These are phyloP conservation scores for Phytophthora colocasiae DNA, from an alignment of 352 stramenopile genomes.

Conservation along the genomic window DNA sequence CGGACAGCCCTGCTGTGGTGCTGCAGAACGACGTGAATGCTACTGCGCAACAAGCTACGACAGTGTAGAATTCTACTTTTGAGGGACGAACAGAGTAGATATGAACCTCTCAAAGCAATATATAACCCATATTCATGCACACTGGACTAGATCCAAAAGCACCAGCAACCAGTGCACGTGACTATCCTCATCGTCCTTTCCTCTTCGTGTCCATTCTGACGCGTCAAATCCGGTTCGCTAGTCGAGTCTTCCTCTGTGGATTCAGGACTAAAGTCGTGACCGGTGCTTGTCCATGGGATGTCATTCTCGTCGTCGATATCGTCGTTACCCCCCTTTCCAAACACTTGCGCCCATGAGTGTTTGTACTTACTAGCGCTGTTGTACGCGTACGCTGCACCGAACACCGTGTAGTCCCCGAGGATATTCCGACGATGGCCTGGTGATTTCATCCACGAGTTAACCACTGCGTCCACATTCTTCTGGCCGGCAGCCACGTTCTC, in stretches of 20 bases:
- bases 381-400: slow-evolving; percentile 40
- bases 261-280: slow-evolving; percentile 25
- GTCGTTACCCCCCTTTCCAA: slow-evolving; percentile 33
- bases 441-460: slow-evolving; percentile 64
- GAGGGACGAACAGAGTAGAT: neutral
- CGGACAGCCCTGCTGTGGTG: slow-evolving; percentile 4
- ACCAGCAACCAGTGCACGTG: slow-evolving; percentile 32
- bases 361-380: slow-evolving; percentile 42
- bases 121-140: neutral
- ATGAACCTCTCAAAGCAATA: neutral
- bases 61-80: neutral
- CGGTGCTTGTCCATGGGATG: slow-evolving; percentile 25
- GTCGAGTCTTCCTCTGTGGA: slow-evolving; percentile 19
- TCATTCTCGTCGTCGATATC: slow-evolving; percentile 28
- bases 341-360: slow-evolving; percentile 59
- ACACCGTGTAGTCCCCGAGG: slow-evolving; percentile 40
- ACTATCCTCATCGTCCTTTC: slow-evolving; percentile 15
- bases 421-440: slow-evolving; percentile 51
- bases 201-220: slow-evolving; percentile 1
- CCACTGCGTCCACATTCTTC: slow-evolving; percentile 42
- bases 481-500: slow-evolving; percentile 62
- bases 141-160: slow-evolving; percentile 16
- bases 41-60: neutral
- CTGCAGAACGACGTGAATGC: slow-evolving; percentile 5
- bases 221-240: slow-evolving; percentile 14